Evolutionary conservation across 2,329 filamentous ascomycete genomes (phyloP).

Genomic region (Colletotrichum shisoi): DNA sequence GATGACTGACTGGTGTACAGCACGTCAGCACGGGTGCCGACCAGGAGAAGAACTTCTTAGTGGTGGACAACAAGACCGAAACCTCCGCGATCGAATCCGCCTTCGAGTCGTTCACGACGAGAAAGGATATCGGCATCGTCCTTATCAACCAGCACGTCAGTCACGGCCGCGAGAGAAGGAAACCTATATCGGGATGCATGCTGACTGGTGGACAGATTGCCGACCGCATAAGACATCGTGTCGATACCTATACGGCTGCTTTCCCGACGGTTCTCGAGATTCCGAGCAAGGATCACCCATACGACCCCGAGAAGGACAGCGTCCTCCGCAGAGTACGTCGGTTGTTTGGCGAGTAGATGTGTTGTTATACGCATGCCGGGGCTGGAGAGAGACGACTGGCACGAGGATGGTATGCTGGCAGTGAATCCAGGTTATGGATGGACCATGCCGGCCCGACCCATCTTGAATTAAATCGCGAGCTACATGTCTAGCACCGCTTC

Average conservation of each 20-base stretch:
- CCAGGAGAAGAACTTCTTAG: slow-evolving; percentile 95
- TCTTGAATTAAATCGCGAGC: slow-evolving; percentile 31
- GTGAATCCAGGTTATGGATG: slow-evolving; percentile 6
- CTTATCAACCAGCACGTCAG: slow-evolving; percentile 96
- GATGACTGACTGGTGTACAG: slow-evolving; percentile 55
- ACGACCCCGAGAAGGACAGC: slow-evolving; percentile 98
- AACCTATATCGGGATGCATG: not conserved
- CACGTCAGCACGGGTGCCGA: slow-evolving; percentile 90
- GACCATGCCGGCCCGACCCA: slow-evolving; percentile 11
- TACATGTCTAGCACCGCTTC: slow-evolving; percentile 32
- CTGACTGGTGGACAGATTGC: slow-evolving; percentile 71
- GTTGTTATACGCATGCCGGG: not conserved
- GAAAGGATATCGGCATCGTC: slow-evolving; percentile 96
- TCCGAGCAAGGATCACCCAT: slow-evolving; percentile 97
- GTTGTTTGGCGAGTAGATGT: slow-evolving; percentile 70
- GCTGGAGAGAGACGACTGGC: not conserved
- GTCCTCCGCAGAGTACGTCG: slow-evolving; percentile 84
- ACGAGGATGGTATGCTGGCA: not conserved
- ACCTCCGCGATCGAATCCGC: slow-evolving; percentile 85
- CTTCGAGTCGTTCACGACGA: slow-evolving; percentile 86
- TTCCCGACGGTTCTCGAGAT: slow-evolving; percentile 98
- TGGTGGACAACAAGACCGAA: slow-evolving; percentile 94
- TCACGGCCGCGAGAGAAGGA: slow-evolving; percentile 34
- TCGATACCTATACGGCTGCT: slow-evolving; percentile 91
- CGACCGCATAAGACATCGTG: slow-evolving; percentile 87